Evolutionary conservation across 2,329 filamentous ascomycete genomes (phyloP).

Genomic region (Blastomyces gilchristii): DNA sequence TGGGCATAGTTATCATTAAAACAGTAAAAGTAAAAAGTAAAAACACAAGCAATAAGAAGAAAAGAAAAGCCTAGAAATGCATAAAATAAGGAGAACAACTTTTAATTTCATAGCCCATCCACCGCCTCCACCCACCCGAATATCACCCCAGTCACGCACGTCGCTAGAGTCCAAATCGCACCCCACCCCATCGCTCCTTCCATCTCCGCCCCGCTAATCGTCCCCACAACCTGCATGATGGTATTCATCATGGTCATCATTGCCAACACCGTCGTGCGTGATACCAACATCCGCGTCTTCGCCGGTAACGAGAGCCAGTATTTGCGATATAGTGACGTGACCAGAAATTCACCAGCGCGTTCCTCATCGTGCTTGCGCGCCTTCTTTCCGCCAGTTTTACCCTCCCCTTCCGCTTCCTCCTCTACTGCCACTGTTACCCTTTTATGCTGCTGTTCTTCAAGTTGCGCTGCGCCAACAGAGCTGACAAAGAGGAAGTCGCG

Average conservation of each 20-base stretch:
- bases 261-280: constrained; percentile 48
- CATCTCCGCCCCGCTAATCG: constrained; percentile 59
- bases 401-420: constrained; percentile 15
- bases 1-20: neutral
- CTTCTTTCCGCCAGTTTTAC: neutral
- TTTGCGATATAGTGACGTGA: constrained; percentile 50
- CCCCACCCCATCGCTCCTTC: constrained; percentile 64
- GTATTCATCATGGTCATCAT: constrained; percentile 42
- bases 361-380: constrained; percentile 28
- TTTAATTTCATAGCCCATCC: neutral
- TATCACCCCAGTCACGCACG: constrained; percentile 21
- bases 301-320: constrained; percentile 53
- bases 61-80: neutral
- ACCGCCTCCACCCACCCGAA: constrained; percentile 35
- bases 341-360: constrained; percentile 58
- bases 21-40: neutral
- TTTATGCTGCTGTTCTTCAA: constrained; percentile 7
- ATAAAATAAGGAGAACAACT: neutral
- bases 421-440: constrained; percentile 13
- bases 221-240: constrained; percentile 55
- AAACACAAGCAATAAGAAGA: neutral
- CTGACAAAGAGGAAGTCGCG: constrained; percentile 64
- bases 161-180: constrained; percentile 57
- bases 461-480: constrained; percentile 39
- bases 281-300: constrained; percentile 53